phyloP scores from a whole-genome alignment of 768 basidiomycete species.

The Fomitopsis serialis region DNA sequence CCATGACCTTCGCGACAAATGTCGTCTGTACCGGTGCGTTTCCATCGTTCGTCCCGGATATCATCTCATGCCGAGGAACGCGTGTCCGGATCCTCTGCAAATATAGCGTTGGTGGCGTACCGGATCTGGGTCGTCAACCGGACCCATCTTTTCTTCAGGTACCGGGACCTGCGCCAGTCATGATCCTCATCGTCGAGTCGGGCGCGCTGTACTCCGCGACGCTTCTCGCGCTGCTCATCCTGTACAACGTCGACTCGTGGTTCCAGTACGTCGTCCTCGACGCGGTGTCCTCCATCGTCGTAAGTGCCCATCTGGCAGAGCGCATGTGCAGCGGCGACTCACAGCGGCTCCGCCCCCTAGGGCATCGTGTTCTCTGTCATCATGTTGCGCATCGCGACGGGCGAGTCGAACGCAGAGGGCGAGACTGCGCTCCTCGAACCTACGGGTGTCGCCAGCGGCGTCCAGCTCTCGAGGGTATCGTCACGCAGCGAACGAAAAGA shows the following conservation, averaged over 20 bases:
- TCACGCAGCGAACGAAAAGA: neutral
- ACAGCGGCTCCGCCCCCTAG: slow-evolving; percentile 1
- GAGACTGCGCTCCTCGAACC: slow-evolving; percentile 1
- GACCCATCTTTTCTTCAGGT: slow-evolving; percentile 16
- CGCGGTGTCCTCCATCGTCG: slow-evolving; percentile 20
- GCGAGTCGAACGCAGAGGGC: slow-evolving; percentile 18
- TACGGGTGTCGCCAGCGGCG: neutral
- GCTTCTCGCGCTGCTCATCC: slow-evolving; percentile 27
- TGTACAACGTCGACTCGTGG: slow-evolving; percentile 29
- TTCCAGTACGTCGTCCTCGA: slow-evolving; percentile 34
- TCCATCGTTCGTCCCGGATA: neutral
- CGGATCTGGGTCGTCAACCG: slow-evolving; percentile 32
- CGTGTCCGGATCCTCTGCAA: neutral
- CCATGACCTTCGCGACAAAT: slow-evolving; percentile 32
- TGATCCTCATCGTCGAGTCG: slow-evolving; percentile 33
- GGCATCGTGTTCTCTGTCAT: slow-evolving; percentile 35
- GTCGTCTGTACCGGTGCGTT: slow-evolving; percentile 31
- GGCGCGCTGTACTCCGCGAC: slow-evolving; percentile 33
- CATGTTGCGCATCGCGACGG: slow-evolving; percentile 34
- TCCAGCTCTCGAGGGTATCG: slow-evolving; percentile 2
- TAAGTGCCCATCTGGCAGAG: neutral
- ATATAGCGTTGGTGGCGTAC: slow-evolving; percentile 25
- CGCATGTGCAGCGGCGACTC: neutral
- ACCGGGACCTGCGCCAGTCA: slow-evolving; percentile 25
- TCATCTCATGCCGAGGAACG: neutral